Base-by-base conservation (phyloP, 805 yeast species). In the Candida saitoana region DNA sequence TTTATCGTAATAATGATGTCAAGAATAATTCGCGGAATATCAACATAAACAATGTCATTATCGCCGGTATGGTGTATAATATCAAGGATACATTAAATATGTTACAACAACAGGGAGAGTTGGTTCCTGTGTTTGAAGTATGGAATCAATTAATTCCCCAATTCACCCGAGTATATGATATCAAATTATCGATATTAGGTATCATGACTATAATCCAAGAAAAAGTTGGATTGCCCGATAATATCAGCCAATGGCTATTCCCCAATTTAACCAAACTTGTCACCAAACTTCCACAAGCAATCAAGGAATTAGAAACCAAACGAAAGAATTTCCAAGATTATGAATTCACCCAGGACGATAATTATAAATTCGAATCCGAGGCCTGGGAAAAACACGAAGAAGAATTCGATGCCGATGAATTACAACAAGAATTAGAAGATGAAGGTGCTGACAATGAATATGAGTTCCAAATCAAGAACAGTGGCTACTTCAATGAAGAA, bases 141-240 rank as follows among this genome's bases (percentile, higher is more conserved):
- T 88, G 96, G 96, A 77, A 84, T 54, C 67, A 73, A 16, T 51
- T 71, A 7, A 64, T 80, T 31, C 75, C 80, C 3, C 63, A 67
- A 19, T 72, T 84, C 50, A 73, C 73, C 17, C 69, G 95, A 45
- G 95, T 87, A 2, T 86, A 76, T 54, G 98, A 91, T 62, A 71
- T 87, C 59, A 90, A 89, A 61, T 62, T 91, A 34, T 79, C 87
- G 1, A 67, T 79, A 2, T 62, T 91, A 49, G 95, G 93, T 0
- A 56, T 84, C 17, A 60, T 90, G 44, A 87, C 54, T 19, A 59
- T 55, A 49, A 54, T 59, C 43, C 69, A 52, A 42, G 58, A 55
- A 14, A 48, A 54, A 3, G 45, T 22, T 6, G 52, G 2, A 44
- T 53, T 15, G 29, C 49, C 4, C 27, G 27, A 41, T 24, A n/a